Percentiles rank a stretch among this genome's conserved stretches.
Conservation (phyloP, 768 basidiomycete species). For the Lactarius hengduanensis region DNA sequence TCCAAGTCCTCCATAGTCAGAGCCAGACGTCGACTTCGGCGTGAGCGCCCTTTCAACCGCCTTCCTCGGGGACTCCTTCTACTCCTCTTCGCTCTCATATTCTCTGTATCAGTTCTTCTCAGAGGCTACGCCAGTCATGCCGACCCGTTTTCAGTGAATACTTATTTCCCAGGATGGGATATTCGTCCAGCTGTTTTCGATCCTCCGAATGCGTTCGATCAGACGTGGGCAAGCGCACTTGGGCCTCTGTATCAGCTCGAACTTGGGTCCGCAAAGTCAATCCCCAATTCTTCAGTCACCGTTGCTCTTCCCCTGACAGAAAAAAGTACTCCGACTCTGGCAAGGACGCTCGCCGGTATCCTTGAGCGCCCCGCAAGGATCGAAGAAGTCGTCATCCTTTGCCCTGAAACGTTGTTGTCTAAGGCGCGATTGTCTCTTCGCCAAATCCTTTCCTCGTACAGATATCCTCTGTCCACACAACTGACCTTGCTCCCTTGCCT, state of each 20-base stretch:
- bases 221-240: background rate
- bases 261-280: conserved; percentile 17
- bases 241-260: conserved; percentile 27
- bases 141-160: conserved; percentile 6
- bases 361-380: conserved; percentile 10
- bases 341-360: conserved; percentile 8
- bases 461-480: conserved; percentile 1
- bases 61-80: background rate
- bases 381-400: conserved; percentile 23
- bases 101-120: conserved; percentile 4
- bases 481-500: conserved; percentile 21
- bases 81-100: conserved; percentile 1
- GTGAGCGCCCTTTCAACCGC: background rate
- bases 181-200: conserved; percentile 3
- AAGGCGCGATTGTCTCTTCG: conserved; percentile 19
- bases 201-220: background rate
- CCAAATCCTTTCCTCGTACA: conserved; percentile 10
- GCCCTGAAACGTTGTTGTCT: conserved; percentile 25
- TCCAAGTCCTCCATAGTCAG: conserved; percentile 11
- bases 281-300: conserved; percentile 17
- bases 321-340: conserved; percentile 1
- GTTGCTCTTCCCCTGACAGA: conserved; percentile 17
- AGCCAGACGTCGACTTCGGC: conserved; percentile 9
- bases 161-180: conserved; percentile 17
- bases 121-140: background rate